Percentiles rank a stretch among this genome's conserved stretches.
Conservation (phyloP, 1,284 basidiomycete species). For the Heterobasidion occidentale region DNA sequence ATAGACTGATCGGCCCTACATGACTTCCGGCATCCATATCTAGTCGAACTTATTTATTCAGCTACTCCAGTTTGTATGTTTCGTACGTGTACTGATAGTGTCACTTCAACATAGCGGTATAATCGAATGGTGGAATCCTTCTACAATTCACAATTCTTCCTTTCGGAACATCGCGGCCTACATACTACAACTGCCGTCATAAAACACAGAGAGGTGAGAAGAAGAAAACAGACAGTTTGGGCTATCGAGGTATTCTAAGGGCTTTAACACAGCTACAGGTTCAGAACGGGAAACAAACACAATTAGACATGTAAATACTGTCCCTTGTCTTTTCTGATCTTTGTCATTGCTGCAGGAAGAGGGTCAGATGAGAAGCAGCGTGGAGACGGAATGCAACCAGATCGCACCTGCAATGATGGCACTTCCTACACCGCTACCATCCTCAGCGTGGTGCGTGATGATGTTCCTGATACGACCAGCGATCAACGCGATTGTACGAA, state of each 20-base stretch:
- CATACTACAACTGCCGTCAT: neutral
- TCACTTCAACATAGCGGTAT: no score
- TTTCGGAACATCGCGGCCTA: no score
- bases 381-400: neutral
- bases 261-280: neutral
- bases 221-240: neutral
- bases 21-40: no score
- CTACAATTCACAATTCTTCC: no score
- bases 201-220: neutral
- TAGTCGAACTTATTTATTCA: no score
- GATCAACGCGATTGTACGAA: neutral
- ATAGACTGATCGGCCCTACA: no score
- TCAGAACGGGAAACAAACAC: neutral
- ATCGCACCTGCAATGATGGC: constrained; percentile 86
- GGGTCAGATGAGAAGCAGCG: neutral
- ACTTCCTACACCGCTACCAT: constrained; percentile 93
- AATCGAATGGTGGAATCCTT: no score
- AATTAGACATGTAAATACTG: constrained; percentile 28
- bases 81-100: no score
- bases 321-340: constrained; percentile 44
- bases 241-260: neutral
- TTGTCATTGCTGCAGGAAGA: constrained; percentile 48
- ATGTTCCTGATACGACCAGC: constrained; percentile 53
- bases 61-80: no score
- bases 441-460: constrained; percentile 86